These are phyloP conservation scores for Tuber melanosporum DNA, from an alignment of 495 filamentous ascomycete genomes.

Conservation along the genomic window DNA sequence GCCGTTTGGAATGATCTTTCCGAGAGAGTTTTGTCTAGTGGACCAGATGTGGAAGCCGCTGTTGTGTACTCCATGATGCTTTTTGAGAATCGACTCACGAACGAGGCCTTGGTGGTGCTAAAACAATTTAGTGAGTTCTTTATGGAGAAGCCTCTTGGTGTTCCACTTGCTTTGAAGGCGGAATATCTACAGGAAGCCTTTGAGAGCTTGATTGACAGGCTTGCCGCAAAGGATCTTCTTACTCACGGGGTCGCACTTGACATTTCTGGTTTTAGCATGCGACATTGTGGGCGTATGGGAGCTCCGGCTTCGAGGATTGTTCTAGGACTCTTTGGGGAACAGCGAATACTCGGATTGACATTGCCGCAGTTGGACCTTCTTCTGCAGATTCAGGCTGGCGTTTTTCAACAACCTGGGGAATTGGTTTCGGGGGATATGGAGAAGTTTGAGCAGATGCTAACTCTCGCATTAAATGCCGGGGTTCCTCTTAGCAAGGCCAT, in stretches of 20 bases:
- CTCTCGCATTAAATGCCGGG: conserved; percentile 24
- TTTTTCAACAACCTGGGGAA: conserved; percentile 41
- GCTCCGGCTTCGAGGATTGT: conserved; percentile 27
- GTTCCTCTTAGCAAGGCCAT: conserved; percentile 21
- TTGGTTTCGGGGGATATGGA: conserved; percentile 27
- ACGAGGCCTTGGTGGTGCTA: conserved; percentile 75
- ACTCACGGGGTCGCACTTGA: conserved; percentile 39
- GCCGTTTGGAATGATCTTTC: conserved; percentile 42
- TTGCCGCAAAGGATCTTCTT: conserved; percentile 55
- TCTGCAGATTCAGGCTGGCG: conserved; percentile 58
- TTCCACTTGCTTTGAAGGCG: conserved; percentile 52
- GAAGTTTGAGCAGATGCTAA: conserved; percentile 38
- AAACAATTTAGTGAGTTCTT: conserved; percentile 71
- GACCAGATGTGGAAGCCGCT: conserved; percentile 52
- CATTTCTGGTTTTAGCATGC: conserved; percentile 37
- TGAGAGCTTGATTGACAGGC: conserved; percentile 51
- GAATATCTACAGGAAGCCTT: conserved; percentile 30
- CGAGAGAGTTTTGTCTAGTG: conserved; percentile 67
- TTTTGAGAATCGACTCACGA: conserved; percentile 68
- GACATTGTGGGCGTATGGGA: conserved; percentile 28
- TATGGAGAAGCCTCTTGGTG: conserved; percentile 67
- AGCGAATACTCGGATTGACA: conserved; percentile 45
- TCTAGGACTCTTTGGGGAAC: conserved; percentile 27
- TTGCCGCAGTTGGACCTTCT: conserved; percentile 55
- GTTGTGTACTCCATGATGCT: conserved; percentile 70